Conservation (phyloP, 805 yeast genomes). For the Blastobotrys robertii region DNA sequence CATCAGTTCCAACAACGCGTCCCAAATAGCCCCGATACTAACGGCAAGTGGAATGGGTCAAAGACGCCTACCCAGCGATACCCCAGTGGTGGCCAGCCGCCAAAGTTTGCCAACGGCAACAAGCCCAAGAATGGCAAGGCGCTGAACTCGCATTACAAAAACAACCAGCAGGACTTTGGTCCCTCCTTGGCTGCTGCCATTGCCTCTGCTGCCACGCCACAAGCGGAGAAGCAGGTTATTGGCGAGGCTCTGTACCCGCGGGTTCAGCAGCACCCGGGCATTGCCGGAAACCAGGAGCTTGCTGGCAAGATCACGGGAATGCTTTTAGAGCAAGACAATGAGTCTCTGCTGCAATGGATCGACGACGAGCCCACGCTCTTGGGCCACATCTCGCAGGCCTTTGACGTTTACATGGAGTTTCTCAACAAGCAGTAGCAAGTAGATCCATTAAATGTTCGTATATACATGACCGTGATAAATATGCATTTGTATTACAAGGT, state of each 20-base stretch:
- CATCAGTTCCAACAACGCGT: not conserved
- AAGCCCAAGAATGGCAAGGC: slow-evolving; percentile 4
- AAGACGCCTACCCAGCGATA: not conserved
- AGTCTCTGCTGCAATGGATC: slow-evolving; percentile 73
- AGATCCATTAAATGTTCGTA: not conserved
- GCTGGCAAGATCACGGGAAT: slow-evolving; percentile 95
- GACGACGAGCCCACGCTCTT: slow-evolving; percentile 77
- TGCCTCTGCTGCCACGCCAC: slow-evolving; percentile 35
- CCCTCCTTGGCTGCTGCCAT: slow-evolving; percentile 35
- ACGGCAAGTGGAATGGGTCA: not conserved
- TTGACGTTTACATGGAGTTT: slow-evolving; percentile 82
- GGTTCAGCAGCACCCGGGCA: slow-evolving; percentile 69
- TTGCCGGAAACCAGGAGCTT: slow-evolving; percentile 66
- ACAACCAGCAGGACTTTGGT: slow-evolving; percentile 14
- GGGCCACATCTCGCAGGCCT: slow-evolving; percentile 82
- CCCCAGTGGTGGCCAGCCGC: not conserved
- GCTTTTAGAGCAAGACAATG: slow-evolving; percentile 83
- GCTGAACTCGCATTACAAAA: slow-evolving; percentile 8
- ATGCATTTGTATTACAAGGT: slow-evolving; percentile 1
- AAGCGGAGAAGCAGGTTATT: slow-evolving; percentile 31
- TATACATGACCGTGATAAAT: not conserved
- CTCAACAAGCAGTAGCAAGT: slow-evolving; percentile 14
- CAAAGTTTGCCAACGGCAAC: slow-evolving; percentile 1
- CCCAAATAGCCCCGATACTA: not conserved
- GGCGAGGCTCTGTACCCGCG: slow-evolving; percentile 90